Evolutionary conservation across 352 stramenopile genomes (phyloP), one percentile per base, ranked within the genome.

Genomic region (Pythium phragmiticola): DNA sequence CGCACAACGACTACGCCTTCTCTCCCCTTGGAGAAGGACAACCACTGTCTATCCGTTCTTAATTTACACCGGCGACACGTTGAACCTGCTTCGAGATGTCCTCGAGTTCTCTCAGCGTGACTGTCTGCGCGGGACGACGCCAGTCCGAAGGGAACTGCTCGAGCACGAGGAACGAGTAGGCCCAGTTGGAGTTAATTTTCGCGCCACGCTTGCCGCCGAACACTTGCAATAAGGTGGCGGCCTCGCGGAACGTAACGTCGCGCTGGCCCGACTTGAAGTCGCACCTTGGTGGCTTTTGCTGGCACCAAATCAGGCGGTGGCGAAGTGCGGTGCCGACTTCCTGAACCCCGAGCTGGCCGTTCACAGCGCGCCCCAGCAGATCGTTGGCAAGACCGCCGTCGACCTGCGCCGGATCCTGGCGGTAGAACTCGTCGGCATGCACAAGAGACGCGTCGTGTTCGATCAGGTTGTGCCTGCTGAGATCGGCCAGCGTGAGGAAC

Each of bases 391-490:
- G 51, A 13, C 64, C 68, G n/a, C 57, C 52, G 55, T 76, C 75
- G 12, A 67, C 70, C 14, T 47, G 37, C 37, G 69, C 63, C 3
- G 76, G 72, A 57, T 84, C 69, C 37, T 56, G 33, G 23, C 66
- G 75, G 60, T 69, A 77, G 54, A 73, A 73, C 11, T 61, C 62
- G 47, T 84, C 76, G 3, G 62, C 57, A 50, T 81, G 76, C 12
- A 66, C 68, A 12, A 87, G 52, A 23, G 78, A 87, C 33, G 70
- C 74, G 33, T 87, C 78, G 53, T 83, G 78, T 48, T 84, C 78
- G 41, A 82, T 74, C 9, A 65, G 68, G 66, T 80, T 82, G 72
- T 84, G 78, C 12, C 57, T 73, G 54, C 65, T 46, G 14, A 87
- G 69, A 39, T 79, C 73, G n/a, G 60, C 57, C 0, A 90, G 67